Evolutionary conservation across 768 basidiomycete species (phyloP).

Genomic region (Leucogyrophana mollusca): DNA sequence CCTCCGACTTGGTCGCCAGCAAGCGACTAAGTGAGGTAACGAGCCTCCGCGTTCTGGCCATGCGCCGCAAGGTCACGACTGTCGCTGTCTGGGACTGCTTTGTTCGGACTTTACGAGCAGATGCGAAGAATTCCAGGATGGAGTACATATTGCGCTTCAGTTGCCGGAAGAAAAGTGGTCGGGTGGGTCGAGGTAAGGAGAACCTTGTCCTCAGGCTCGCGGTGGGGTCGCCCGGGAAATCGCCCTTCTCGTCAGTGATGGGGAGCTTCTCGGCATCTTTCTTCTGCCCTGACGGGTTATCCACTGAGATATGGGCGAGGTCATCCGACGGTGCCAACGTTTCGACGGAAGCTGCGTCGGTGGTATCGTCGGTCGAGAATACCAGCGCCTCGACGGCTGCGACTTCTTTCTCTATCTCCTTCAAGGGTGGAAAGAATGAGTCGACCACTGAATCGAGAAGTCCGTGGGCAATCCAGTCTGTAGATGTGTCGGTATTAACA

Average conservation of each 20-base stretch:
- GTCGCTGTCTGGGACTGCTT: constrained; percentile 29
- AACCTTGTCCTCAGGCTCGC: constrained; percentile 12
- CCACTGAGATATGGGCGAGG: neutral
- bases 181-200: constrained; percentile 18
- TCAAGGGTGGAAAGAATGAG: constrained; percentile 84
- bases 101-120: constrained; percentile 7
- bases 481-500: neutral
- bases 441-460: constrained; percentile 93
- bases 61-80: constrained; percentile 61
- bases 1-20: constrained; percentile 78
- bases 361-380: constrained; percentile 32
- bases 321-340: neutral
- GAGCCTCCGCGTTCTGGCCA: constrained; percentile 75
- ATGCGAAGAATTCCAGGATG: neutral
- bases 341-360: neutral
- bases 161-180: constrained; percentile 34
- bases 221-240: neutral
- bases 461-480: constrained; percentile 94
- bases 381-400: constrained; percentile 74
- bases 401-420: constrained; percentile 80
- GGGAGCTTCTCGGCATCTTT: constrained; percentile 4
- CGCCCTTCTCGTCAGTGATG: neutral
- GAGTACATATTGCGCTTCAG: constrained; percentile 30
- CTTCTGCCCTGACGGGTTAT: too few species aligned
- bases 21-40: constrained; percentile 78